phyloP scores from a whole-genome alignment of 2,329 filamentous ascomycete genomes.

The Xylaria sp. region DNA sequence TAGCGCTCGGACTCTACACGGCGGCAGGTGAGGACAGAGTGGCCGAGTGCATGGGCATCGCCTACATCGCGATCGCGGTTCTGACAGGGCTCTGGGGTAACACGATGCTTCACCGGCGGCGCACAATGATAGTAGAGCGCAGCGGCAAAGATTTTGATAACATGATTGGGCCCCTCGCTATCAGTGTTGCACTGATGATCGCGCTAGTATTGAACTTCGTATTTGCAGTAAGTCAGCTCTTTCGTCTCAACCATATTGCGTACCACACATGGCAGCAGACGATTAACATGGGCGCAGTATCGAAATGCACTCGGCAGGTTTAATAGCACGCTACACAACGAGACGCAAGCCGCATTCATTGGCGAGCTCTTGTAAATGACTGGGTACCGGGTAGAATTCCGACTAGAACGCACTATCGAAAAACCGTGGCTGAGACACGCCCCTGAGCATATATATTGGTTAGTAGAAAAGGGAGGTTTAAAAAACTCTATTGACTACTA shows the following conservation, averaged over 20 bases:
- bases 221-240: conserved; percentile 73
- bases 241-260: not conserved
- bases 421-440: conserved; percentile 4
- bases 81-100: conserved; percentile 92
- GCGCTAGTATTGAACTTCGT: conserved; percentile 88
- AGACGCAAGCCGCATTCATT: conserved; percentile 41
- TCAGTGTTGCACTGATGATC: conserved; percentile 80
- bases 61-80: conserved; percentile 83
- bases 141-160: conserved; percentile 96
- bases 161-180: conserved; percentile 82
- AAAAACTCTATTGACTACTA: not conserved
- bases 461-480: not conserved
- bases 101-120: conserved; percentile 79
- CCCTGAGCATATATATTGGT: conserved; percentile 5
- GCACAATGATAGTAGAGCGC: conserved; percentile 82
- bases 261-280: conserved; percentile 42
- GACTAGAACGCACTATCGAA: conserved; percentile 16
- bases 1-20: conserved; percentile 88
- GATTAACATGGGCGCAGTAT: conserved; percentile 49
- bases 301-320: conserved; percentile 47
- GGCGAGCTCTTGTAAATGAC: conserved; percentile 42
- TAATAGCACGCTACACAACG: conserved; percentile 36
- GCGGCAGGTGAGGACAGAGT: conserved; percentile 84
- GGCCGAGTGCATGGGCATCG: conserved; percentile 80
- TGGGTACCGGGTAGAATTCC: conserved; percentile 2